phyloP scores from a whole-genome alignment of 2,329 filamentous ascomycete species.

The Endoconidiophora polonica region DNA sequence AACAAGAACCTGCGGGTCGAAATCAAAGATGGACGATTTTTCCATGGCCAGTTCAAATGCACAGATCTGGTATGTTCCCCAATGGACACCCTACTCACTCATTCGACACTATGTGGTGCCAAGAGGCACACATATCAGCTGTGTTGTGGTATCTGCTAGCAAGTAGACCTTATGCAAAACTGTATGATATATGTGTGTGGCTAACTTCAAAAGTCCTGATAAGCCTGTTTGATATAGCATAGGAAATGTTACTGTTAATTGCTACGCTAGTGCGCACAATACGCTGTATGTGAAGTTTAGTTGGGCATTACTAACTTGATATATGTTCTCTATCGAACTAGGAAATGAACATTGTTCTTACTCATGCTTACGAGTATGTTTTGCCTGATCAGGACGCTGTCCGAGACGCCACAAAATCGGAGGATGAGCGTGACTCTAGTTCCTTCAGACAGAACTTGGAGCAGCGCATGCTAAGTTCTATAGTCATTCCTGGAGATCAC shows the following conservation, averaged over 20 bases:
- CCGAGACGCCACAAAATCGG: slow-evolving; percentile 20
- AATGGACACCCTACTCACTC: slow-evolving; percentile 13
- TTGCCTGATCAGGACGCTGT: slow-evolving; percentile 41
- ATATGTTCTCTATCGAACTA: slow-evolving; percentile 21
- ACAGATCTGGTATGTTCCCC: slow-evolving; percentile 57
- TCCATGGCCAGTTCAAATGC: slow-evolving; percentile 83
- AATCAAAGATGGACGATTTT: slow-evolving; percentile 71
- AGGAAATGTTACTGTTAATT: too few species aligned
- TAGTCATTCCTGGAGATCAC: slow-evolving; percentile 76
- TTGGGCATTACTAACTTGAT: background rate
- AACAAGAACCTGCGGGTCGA: slow-evolving; percentile 66
- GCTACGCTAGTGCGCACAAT: too few species aligned
- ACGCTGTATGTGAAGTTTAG: too few species aligned
- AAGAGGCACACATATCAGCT: background rate
- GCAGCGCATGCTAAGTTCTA: slow-evolving; percentile 59
- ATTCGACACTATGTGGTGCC: background rate
- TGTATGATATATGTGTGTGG: too few species aligned
- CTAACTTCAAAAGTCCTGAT: too few species aligned
- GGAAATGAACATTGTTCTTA: slow-evolving; percentile 79
- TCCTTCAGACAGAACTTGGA: slow-evolving; percentile 12
- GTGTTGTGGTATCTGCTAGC: background rate
- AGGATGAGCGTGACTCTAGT: background rate
- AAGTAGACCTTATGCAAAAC: too few species aligned
- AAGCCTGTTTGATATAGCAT: too few species aligned
- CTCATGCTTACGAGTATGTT: slow-evolving; percentile 78